These are phyloP conservation scores for Komagataella kurtzmanii DNA, from an alignment of 805 yeast species.

Conservation along the genomic window DNA sequence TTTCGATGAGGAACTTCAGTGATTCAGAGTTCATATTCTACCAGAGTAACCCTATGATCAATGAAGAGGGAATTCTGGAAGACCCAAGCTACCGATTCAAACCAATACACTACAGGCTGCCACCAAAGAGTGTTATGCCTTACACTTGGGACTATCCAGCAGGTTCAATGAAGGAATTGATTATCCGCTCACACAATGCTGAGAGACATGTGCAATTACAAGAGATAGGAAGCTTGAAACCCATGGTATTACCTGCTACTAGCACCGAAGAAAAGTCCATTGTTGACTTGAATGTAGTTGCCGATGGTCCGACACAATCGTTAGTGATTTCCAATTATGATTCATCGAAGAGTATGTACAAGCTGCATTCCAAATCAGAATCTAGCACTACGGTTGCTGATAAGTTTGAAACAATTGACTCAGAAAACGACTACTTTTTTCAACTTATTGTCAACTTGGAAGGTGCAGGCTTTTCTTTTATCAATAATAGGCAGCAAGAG, in stretches of 20 bases:
- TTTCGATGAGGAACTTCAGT: constrained; percentile 79
- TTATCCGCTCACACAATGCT: constrained; percentile 56
- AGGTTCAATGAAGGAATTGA: constrained; percentile 69
- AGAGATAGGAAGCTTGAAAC: constrained; percentile 84
- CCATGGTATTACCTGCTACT: constrained; percentile 59
- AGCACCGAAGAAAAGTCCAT: constrained; percentile 26
- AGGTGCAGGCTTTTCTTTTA: constrained; percentile 81
- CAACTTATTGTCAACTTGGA: constrained; percentile 52
- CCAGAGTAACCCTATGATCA: constrained; percentile 66
- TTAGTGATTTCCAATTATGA: constrained; percentile 76
- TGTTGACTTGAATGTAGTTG: constrained; percentile 83
- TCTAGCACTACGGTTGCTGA: constrained; percentile 21
- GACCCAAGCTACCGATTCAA: constrained; percentile 44
- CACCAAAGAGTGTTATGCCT: constrained; percentile 91
- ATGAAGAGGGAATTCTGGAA: constrained; percentile 49
- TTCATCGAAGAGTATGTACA: constrained; percentile 64
- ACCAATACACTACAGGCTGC: constrained; percentile 72
- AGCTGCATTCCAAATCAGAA: constrained; percentile 23
- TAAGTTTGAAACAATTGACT: constrained; percentile 41
- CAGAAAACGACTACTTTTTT: constrained; percentile 38
- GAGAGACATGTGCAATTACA: constrained; percentile 77
- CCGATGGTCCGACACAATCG: constrained; percentile 92
- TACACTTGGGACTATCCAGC: constrained; percentile 97
- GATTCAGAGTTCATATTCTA: constrained; percentile 76
- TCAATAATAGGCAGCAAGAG: constrained; percentile 61